Evolutionary conservation across 129 eudicot genomes (phyloP).

Genomic region (Oenanthe sinensis): DNA sequence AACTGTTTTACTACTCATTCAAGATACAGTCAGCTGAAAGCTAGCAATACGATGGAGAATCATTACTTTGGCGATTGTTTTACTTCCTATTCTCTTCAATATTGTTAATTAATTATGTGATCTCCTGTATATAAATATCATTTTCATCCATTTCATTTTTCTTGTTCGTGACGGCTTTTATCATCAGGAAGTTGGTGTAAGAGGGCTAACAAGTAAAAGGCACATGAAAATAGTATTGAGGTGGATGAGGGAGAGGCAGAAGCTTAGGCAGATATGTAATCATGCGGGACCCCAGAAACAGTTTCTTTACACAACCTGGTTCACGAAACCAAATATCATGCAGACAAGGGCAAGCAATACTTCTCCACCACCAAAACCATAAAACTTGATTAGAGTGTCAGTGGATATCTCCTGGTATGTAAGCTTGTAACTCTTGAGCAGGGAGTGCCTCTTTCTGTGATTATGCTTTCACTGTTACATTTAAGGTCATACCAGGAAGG

Average conservation of each 20-base stretch:
- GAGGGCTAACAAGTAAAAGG: conserved; percentile 65
- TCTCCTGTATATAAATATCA: not conserved
- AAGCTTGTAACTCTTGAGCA: not conserved
- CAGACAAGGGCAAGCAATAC: conserved; percentile 26
- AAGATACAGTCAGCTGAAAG: not conserved
- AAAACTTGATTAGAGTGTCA: conserved; percentile 8
- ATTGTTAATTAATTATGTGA: not conserved
- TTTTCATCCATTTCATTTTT: not conserved
- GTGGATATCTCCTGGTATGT: not conserved
- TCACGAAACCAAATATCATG: conserved; percentile 46
- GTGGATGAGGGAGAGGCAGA: conserved; percentile 98
- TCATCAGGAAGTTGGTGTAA: conserved; percentile 76
- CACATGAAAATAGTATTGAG: conserved; percentile 86
- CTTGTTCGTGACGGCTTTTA: not conserved
- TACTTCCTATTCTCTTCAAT: not conserved
- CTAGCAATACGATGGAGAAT: not conserved
- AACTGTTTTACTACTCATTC: not conserved
- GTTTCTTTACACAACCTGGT: conserved; percentile 91
- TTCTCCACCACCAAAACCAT: conserved; percentile 30
- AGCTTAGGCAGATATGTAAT: conserved; percentile 80
- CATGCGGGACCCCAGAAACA: conserved; percentile 81
- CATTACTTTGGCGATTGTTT: not conserved
- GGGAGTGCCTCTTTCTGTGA: not conserved
- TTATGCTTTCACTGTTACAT: not conserved
- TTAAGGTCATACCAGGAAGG: not conserved